Percentiles rank a stretch among this genome's conserved stretches.
These are phyloP conservation scores for Rhizoclosmatium sp. DNA, from an alignment of 192 early-diverging fungal genomes.

Conservation along the genomic window DNA sequence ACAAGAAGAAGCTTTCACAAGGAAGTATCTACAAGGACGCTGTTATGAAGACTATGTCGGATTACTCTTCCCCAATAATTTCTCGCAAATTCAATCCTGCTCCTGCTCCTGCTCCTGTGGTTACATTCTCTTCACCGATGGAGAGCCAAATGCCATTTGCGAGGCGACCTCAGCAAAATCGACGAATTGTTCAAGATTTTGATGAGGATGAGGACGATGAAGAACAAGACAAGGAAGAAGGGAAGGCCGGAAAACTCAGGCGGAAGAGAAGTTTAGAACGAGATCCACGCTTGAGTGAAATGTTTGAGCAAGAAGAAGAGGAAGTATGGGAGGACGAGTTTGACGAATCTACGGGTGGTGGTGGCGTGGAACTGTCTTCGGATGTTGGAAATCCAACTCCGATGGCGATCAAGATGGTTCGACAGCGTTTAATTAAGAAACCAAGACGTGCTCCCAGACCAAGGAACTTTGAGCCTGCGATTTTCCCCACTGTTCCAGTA, in stretches of 20 bases:
- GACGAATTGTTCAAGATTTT: neutral
- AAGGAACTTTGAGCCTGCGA: neutral
- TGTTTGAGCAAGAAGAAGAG: neutral
- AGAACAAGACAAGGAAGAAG: constrained; percentile 24
- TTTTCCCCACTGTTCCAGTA: neutral
- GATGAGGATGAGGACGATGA: constrained; percentile 3
- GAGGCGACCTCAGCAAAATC: constrained; percentile 8
- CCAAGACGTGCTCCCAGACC: constrained; percentile 28
- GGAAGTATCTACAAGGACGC: neutral
- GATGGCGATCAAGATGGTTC: constrained; percentile 22
- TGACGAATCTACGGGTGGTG: constrained; percentile 13
- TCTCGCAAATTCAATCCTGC: neutral
- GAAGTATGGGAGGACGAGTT: constrained; percentile 18
- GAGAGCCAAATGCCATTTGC: constrained; percentile 33
- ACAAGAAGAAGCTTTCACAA: neutral
- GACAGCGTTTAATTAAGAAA: constrained; percentile 34
- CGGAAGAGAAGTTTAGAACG: constrained; percentile 11
- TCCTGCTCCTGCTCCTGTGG: neutral
- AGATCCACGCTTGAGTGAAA: neutral
- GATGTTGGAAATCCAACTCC: constrained; percentile 27
- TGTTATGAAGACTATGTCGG: neutral
- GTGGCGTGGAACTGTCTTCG: constrained; percentile 20
- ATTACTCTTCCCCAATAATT: constrained; percentile 12
- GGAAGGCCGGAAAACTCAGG: neutral
- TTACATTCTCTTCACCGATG: constrained; percentile 5